phyloP scores from a whole-genome alignment of 2,329 filamentous ascomycete genomes.

The Thelonectria olida region DNA sequence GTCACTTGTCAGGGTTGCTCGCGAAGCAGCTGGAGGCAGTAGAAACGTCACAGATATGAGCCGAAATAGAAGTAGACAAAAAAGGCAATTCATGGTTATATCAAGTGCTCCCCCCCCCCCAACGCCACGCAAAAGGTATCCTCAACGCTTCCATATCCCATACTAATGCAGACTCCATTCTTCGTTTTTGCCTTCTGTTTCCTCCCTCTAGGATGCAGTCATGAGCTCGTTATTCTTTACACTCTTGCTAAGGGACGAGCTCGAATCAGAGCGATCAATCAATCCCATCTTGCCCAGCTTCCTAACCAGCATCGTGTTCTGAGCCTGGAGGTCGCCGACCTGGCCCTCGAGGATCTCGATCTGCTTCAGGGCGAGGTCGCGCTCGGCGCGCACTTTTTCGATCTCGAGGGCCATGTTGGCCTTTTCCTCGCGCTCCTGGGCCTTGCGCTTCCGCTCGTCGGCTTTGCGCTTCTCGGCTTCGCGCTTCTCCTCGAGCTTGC shows the following conservation, averaged over 20 bases:
- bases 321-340: slow-evolving; percentile 65
- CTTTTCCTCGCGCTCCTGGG: slow-evolving; percentile 63
- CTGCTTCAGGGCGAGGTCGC: slow-evolving; percentile 62
- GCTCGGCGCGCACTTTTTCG: slow-evolving; percentile 60
- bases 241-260: slow-evolving; percentile 43
- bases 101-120: slow-evolving; percentile 14
- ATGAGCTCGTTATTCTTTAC: slow-evolving; percentile 17
- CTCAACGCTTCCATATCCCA: slow-evolving; percentile 11
- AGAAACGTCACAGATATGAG: slow-evolving; percentile 6
- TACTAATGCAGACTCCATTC: slow-evolving; percentile 15
- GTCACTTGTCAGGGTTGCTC: slow-evolving; percentile 42
- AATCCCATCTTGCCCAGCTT: slow-evolving; percentile 56
- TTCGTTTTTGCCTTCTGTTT: not conserved
- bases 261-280: slow-evolving; percentile 51
- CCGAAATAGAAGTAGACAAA: slow-evolving; percentile 11
- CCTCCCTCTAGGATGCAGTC: not conserved
- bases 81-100: slow-evolving; percentile 18
- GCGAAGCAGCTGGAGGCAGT: not conserved
- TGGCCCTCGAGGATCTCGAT: slow-evolving; percentile 63
- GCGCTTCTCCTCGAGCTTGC: slow-evolving; percentile 71
- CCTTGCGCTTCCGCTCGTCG: slow-evolving; percentile 60
- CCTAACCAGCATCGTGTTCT: slow-evolving; percentile 68
- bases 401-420: slow-evolving; percentile 59
- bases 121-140: slow-evolving; percentile 34
- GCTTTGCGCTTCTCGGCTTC: slow-evolving; percentile 70